Conservation (phyloP, 495 filamentous ascomycete species). For the Lindgomyces ingoldianus region DNA sequence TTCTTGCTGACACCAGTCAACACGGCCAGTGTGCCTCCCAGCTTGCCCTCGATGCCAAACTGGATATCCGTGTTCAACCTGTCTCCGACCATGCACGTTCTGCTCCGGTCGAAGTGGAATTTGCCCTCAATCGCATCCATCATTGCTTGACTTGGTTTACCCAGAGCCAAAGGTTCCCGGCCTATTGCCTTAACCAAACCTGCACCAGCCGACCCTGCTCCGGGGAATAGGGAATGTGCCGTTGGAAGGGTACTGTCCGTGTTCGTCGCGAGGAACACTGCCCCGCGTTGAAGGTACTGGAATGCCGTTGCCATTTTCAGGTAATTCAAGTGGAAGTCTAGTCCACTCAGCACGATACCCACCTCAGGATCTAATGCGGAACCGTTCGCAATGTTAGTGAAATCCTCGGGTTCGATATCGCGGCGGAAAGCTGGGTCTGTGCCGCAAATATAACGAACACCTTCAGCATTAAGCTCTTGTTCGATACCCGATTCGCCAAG, state of each 20-base stretch:
- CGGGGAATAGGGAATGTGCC: constrained; percentile 80
- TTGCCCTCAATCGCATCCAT: constrained; percentile 98
- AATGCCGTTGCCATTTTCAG: constrained; percentile 80
- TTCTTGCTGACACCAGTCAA: constrained; percentile 85
- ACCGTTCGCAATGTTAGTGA: constrained; percentile 70
- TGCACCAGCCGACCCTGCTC: constrained; percentile 79
- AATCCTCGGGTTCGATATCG: constrained; percentile 78
- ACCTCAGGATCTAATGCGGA: constrained; percentile 81
- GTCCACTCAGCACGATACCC: constrained; percentile 80
- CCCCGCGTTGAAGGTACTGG: constrained; percentile 81
- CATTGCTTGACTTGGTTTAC: constrained; percentile 97
- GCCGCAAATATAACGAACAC: constrained; percentile 79
- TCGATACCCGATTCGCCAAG: constrained; percentile 91
- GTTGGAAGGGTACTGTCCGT: constrained; percentile 83
- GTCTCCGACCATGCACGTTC: constrained; percentile 96
- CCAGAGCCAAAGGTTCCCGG: constrained; percentile 70
- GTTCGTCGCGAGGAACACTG: constrained; percentile 93
- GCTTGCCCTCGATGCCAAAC: constrained; percentile 86
- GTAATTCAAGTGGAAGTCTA: constrained; percentile 94
- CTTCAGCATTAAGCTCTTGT: constrained; percentile 75
- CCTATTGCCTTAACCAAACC: constrained; percentile 74
- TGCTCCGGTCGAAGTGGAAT: constrained; percentile 79
- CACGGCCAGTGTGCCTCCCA: constrained; percentile 90
- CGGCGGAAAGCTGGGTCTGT: constrained; percentile 78
- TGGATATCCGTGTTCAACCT: constrained; percentile 92